Base-by-base conservation (phyloP, 2,329 filamentous ascomycete species). In the Fusarium euwallaceae region DNA sequence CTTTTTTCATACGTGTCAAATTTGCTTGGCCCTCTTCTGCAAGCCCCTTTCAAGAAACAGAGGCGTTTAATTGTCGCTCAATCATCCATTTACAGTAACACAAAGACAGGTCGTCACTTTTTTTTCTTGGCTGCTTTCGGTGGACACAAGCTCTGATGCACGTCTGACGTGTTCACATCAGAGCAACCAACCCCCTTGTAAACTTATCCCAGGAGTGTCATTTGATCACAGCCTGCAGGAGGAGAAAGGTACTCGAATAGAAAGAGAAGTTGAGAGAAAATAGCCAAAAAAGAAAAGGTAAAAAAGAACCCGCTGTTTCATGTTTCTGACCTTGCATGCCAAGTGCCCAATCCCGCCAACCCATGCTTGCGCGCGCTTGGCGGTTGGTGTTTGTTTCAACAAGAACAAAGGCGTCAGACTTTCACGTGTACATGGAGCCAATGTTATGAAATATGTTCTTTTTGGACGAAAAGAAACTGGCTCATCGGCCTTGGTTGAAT, bases 121-220 rank as follows among this genome's bases (percentile, higher is more conserved):
- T 32, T 32, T 32, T 24, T 24, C 72, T 64, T 62, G 65, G 72
- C 72, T 58, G 53, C 34, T 39, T 53, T 53, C 16, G 2, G 51
- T 41, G 61, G 72, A 53, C 61, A 69, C 60, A n/a, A 36, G 56
- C 37, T 34, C 55, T 66, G 66, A 76, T 77, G 67, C 64, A 56
- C 10, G 37, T 68, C 75, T 77, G 75, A 77, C 75, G 75, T 77
- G 75, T 66, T 39, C 56, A 24, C 58, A 27, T 48, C 22, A 48
- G 20, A 48, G 20, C 12, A 66, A 48, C 43, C n/a, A 27, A 1
- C 24, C 32, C 48, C 48, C 48, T n/a, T 53, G 27, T 53, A 32
- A 32, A n/a, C 24, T 51, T 51, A 51, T 36, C 24, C 29, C 24
- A 2, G 16, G n/a, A 32, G 27, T 39, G 53, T 64, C 32, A 63